Conservation (phyloP, 2,329 filamentous ascomycete genomes). For the Hypoxylon sp. region DNA sequence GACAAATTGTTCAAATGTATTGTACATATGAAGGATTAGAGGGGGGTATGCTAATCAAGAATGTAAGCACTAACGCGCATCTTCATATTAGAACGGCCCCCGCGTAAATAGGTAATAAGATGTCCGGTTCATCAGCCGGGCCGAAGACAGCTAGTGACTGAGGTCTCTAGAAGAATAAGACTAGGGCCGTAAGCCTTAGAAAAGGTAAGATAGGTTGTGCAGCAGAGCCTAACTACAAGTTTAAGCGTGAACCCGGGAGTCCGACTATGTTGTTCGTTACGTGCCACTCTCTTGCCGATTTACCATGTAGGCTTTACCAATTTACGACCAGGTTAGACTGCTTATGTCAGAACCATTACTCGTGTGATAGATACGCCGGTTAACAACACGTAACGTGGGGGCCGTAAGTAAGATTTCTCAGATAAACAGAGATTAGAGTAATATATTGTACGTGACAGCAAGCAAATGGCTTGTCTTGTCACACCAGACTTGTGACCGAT, state of each 20-base stretch:
- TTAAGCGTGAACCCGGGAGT: slow-evolving; percentile 9
- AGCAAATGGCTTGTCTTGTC: slow-evolving; percentile 18
- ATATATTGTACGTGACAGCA: slow-evolving; percentile 22
- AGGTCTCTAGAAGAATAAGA: slow-evolving; percentile 8
- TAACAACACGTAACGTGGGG: slow-evolving; percentile 17
- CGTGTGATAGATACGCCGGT: slow-evolving; percentile 9
- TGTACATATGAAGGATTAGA: slow-evolving; percentile 32
- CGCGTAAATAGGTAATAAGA: slow-evolving; percentile 38
- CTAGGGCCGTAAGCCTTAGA: slow-evolving; percentile 10
- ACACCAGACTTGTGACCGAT: slow-evolving; percentile 27
- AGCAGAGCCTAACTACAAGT: slow-evolving; percentile 8
- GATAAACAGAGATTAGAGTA: slow-evolving; percentile 9
- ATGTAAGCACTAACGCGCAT: slow-evolving; percentile 43
- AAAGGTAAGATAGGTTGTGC: slow-evolving; percentile 18
- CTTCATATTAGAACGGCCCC: slow-evolving; percentile 36
- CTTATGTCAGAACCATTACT: slow-evolving; percentile 33
- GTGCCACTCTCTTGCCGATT: slow-evolving; percentile 17
- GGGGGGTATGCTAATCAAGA: slow-evolving; percentile 37
- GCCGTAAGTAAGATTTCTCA: slow-evolving; percentile 9
- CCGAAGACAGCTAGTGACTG: slow-evolving; percentile 13
- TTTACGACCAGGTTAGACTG: slow-evolving; percentile 12
- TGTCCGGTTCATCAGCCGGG: slow-evolving; percentile 33
- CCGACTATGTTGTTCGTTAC: slow-evolving; percentile 10
- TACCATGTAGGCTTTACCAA: slow-evolving; percentile 13
- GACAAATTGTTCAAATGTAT: slow-evolving; percentile 27